Conservation (phyloP, 2,329 filamentous ascomycete genomes). For the Rosellinia necatrix region DNA sequence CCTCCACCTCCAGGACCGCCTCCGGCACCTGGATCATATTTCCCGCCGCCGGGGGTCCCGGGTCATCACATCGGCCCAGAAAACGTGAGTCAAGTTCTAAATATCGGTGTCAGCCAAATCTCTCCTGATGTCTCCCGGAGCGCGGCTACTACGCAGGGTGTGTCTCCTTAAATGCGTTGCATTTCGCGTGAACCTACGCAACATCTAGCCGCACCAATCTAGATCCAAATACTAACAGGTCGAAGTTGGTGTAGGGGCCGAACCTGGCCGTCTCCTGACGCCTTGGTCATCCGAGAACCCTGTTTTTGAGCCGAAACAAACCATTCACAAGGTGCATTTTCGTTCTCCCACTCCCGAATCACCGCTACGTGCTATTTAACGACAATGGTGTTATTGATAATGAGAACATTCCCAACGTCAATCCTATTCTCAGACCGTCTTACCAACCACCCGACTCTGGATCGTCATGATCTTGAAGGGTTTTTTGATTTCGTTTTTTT, state of each 20-base stretch:
- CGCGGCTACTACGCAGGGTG: constrained; percentile 41
- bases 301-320: constrained; percentile 15
- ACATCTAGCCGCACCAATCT: not conserved
- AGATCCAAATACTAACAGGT: constrained; percentile 5
- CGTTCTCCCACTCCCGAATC: constrained; percentile 40
- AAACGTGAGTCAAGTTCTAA: constrained; percentile 42
- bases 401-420: constrained; percentile 8
- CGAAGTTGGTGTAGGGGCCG: constrained; percentile 24
- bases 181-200: constrained; percentile 5
- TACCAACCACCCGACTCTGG: constrained; percentile 23
- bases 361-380: constrained; percentile 36
- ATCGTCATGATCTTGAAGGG: constrained; percentile 18
- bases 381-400: constrained; percentile 27
- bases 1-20: constrained; percentile 37
- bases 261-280: not conserved
- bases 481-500: not conserved
- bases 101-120: constrained; percentile 35
- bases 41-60: constrained; percentile 29
- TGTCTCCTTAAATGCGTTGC: constrained; percentile 39
- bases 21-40: constrained; percentile 28
- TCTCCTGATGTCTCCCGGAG: constrained; percentile 36
- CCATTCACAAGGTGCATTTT: constrained; percentile 36
- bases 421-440: constrained; percentile 35
- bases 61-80: constrained; percentile 38
- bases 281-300: constrained; percentile 2